Base-by-base conservation (phyloP, 768 basidiomycete genomes). In the Ramaria sp. region DNA sequence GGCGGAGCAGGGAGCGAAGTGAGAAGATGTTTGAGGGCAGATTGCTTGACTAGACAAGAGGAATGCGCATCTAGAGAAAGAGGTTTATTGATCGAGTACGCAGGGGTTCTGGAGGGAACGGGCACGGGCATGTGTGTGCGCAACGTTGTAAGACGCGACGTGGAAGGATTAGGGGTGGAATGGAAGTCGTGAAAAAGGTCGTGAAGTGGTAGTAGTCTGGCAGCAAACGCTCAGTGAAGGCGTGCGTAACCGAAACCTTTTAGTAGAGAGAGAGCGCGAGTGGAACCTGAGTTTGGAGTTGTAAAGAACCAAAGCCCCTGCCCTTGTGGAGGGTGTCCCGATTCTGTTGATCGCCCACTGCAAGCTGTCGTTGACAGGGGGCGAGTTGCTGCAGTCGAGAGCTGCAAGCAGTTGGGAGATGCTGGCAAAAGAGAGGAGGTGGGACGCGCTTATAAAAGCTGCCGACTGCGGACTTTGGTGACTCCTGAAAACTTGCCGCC, bases 211-310 rank as follows among this genome's bases (percentile, higher is more conserved):
- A 28, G n/a, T 50, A 54, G 45, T 51, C 38, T 50, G 41, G 37
- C 47, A 56, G 85, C 85, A 73, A 75, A 90, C 87, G 87, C 87
- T 76, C 87, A 88, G 75, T 83, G 76, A 89, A 90, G 87, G 87
- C 87, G 87, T 77, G 78, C 48, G 48, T 50, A 16, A 22, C 34
- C 30, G n/a, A 50, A 50, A 85, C 85, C 85, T 88, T 88, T 89
- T 88, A 65, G 62, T 60, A 60, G 39, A 39, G 45, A 49, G 25
- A 52, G 48, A 56, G 55, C 55, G 48, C 39, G 39, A 32, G 47
- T 22, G 32, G 45, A 37, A 24, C 20, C 53, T 55, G 34, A 24
- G 50, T 25, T 32, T 27, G 44, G 16, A 47, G 24, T 20, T 15
- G 32, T 18, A 34, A 24, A 32, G 41, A 42, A 36, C 13, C n/a